phyloP scores from a whole-genome alignment of 768 basidiomycete genomes.

The Hemileccinum impolitum region DNA sequence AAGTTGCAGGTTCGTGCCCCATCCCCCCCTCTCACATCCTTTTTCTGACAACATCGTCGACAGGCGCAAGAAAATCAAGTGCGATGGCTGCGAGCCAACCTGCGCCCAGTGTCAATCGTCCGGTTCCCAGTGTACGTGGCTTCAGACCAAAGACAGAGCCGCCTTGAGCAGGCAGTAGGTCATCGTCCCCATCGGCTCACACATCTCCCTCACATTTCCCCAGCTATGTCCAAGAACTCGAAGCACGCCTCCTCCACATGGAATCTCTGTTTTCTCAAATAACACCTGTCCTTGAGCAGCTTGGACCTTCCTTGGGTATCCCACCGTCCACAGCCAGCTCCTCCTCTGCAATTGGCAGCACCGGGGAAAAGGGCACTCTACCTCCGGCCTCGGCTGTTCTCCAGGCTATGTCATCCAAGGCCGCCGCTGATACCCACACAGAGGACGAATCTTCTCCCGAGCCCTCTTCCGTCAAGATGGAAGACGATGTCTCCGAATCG shows the following conservation, averaged over 20 bases:
- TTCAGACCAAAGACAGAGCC: slow-evolving; percentile 89
- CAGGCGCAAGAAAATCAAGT: slow-evolving; percentile 92
- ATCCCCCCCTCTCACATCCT: slow-evolving; percentile 12
- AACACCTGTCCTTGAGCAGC: slow-evolving; percentile 72
- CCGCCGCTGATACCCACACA: slow-evolving; percentile 34
- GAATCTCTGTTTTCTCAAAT: slow-evolving; percentile 82
- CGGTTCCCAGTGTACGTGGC: slow-evolving; percentile 79
- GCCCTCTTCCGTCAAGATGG: slow-evolving; percentile 35
- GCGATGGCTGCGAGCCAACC: slow-evolving; percentile 83
- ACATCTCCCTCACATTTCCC: slow-evolving; percentile 17
- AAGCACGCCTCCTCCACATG: slow-evolving; percentile 84
- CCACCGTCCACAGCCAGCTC: slow-evolving; percentile 34
- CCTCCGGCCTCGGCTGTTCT: slow-evolving; percentile 28
- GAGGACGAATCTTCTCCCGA: slow-evolving; percentile 33
- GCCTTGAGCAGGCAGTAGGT: slow-evolving; percentile 87
- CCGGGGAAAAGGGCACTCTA: slow-evolving; percentile 12
- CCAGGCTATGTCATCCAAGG: slow-evolving; percentile 37
- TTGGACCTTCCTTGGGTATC: slow-evolving; percentile 53
- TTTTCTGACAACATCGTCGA: slow-evolving; percentile 15
- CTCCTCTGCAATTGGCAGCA: slow-evolving; percentile 18
- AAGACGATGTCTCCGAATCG: slow-evolving; percentile 78
- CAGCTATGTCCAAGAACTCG: slow-evolving; percentile 90
- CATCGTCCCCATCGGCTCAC: neutral
- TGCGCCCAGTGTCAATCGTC: slow-evolving; percentile 79
- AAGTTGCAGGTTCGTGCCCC: slow-evolving; percentile 67